Percentiles rank a stretch among this genome's conserved stretches.
Evolutionary conservation across 2,329 filamentous ascomycete species (phyloP).

Genomic region (Didymella segeticola): DNA sequence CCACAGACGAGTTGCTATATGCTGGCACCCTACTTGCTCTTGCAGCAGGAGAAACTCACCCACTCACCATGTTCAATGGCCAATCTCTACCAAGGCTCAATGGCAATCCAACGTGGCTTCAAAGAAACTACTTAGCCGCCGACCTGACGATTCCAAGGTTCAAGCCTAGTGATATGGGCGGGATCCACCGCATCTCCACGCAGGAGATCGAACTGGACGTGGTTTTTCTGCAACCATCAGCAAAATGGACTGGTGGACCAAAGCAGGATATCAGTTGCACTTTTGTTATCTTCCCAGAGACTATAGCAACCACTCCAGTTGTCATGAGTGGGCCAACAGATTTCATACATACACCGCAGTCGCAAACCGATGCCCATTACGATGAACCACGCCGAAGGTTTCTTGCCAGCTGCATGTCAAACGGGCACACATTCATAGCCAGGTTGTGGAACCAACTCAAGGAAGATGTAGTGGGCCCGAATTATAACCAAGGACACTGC

Average conservation of each 20-base stretch:
- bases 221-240: conserved; percentile 12
- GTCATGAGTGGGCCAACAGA: not conserved
- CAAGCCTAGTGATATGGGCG: not conserved
- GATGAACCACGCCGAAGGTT: conserved; percentile 19
- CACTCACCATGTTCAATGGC: conserved; percentile 18
- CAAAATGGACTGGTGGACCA: not conserved
- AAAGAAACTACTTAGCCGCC: not conserved
- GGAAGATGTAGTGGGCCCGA: conserved; percentile 17
- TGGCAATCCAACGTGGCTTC: conserved; percentile 15
- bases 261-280: not conserved
- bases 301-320: conserved; percentile 1
- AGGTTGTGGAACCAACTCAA: conserved; percentile 23
- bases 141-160: conserved; percentile 15
- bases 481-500: conserved; percentile 19
- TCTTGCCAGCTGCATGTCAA: conserved; percentile 21
- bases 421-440: conserved; percentile 16
- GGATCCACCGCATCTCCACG: conserved; percentile 16
- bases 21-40: conserved; percentile 16
- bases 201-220: conserved; percentile 19
- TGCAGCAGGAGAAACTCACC: conserved; percentile 20
- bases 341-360: no score
- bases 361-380: conserved; percentile 1
- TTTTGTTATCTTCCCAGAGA: not conserved
- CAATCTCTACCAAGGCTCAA: not conserved
- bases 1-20: conserved; percentile 18